These are phyloP conservation scores for Tillandsia fasciculata DNA, from an alignment of 176 grass and related monocot genomes.

Conservation along the genomic window DNA sequence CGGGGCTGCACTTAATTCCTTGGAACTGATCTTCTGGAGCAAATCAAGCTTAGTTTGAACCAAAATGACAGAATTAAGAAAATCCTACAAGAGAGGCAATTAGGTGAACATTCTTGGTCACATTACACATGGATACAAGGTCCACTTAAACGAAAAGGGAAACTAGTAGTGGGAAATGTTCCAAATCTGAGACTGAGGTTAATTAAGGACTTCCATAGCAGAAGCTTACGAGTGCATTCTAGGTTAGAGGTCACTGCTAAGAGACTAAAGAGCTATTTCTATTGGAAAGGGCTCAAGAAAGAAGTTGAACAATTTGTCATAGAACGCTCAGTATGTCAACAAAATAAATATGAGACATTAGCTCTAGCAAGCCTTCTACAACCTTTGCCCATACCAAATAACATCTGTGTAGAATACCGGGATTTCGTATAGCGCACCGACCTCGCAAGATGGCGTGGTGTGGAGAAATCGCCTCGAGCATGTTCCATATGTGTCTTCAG, in stretches of 20 bases:
- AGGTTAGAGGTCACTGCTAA: background rate
- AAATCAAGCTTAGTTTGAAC: background rate
- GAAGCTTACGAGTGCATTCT: background rate
- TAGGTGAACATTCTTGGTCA: no score
- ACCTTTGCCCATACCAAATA: background rate
- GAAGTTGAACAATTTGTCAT: background rate
- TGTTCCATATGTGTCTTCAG: no score
- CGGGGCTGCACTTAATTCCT: no score
- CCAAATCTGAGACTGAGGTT: background rate
- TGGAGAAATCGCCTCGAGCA: no score
- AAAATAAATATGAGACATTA: background rate
- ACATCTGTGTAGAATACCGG: no score
- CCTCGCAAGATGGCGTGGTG: no score
- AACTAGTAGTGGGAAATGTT: background rate
- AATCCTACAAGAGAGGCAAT: no score
- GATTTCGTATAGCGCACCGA: no score
- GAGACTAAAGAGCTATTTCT: background rate
- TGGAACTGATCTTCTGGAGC: background rate
- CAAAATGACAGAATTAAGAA: background rate
- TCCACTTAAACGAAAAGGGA: background rate
- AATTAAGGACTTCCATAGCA: background rate
- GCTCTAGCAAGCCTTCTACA: background rate
- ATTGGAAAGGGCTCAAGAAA: background rate
- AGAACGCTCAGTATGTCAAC: background rate
- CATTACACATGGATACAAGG: background rate